Evolutionary conservation across 345 rosid species (phyloP).

Genomic region (Sonneratia caseolaris): DNA sequence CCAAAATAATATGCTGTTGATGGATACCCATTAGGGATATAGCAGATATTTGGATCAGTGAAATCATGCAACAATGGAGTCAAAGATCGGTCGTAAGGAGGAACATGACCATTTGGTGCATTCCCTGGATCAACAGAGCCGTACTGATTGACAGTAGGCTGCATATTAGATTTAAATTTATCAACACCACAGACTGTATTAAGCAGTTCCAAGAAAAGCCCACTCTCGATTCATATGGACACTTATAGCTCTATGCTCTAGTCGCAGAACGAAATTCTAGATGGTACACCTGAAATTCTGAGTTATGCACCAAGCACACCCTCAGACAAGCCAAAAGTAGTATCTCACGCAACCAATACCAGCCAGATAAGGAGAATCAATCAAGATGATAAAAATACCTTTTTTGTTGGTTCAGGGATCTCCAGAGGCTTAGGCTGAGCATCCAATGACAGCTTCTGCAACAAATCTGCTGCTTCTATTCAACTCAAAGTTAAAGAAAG

Average conservation of each 20-base stretch:
- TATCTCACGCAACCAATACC: background rate
- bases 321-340: background rate
- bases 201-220: no score
- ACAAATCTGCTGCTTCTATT: constrained; percentile 29
- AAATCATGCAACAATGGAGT: constrained; percentile 22
- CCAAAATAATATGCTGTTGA: constrained; percentile 29
- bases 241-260: no score
- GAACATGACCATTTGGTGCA: constrained; percentile 28
- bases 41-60: constrained; percentile 31
- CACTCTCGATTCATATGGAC: no score
- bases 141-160: constrained; percentile 25
- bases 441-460: constrained; percentile 28
- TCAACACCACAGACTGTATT: no score
- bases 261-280: background rate
- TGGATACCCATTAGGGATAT: constrained; percentile 25
- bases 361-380: background rate
- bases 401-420: constrained; percentile 25
- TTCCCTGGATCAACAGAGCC: constrained; percentile 19
- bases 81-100: constrained; percentile 20
- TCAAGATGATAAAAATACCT: constrained; percentile 13
- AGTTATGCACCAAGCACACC: no score
- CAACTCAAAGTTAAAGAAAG: constrained; percentile 15
- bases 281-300: no score
- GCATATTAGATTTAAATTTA: background rate
- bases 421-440: constrained; percentile 24